Conservation (phyloP, 129 eudicot species). For the Helianthus tuberosus region DNA sequence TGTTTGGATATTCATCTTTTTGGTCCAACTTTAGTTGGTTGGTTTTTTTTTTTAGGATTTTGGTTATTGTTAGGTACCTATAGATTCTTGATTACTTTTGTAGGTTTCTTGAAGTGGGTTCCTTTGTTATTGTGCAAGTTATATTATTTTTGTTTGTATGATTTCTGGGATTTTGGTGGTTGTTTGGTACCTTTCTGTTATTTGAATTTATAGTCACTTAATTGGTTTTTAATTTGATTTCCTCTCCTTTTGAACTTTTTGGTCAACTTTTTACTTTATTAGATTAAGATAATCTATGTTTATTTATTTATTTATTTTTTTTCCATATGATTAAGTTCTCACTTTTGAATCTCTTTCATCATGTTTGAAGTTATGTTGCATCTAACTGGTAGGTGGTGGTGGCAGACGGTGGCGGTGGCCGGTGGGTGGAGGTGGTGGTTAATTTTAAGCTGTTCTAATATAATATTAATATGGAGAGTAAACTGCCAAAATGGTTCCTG, state of each 20-base stretch:
- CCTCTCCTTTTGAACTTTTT: not conserved
- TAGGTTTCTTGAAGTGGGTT: too few relatives aligned
- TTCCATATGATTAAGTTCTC: not conserved
- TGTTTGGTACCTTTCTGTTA: not conserved
- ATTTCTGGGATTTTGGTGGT: not conserved
- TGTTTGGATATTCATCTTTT: conserved; percentile 4
- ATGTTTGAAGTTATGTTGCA: not conserved
- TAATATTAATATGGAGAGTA: too few relatives aligned
- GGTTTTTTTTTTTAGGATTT: not conserved
- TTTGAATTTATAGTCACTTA: not conserved
- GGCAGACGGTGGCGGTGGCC: too few relatives aligned
- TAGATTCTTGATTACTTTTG: too few relatives aligned
- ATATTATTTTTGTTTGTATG: not conserved
- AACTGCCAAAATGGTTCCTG: too few relatives aligned
- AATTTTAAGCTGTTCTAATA: too few relatives aligned
- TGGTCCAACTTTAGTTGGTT: conserved; percentile 6
- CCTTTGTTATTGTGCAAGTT: not conserved
- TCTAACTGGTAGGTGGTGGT: too few relatives aligned
- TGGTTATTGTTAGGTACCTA: too few relatives aligned
- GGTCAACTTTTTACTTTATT: conserved; percentile 2
- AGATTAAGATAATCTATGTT: not conserved
- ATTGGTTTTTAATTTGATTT: not conserved
- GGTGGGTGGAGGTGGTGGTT: too few relatives aligned
- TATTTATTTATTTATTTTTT: not conserved
- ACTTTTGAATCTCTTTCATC: not conserved